Conservation (phyloP, 192 early-diverging fungal genomes). For the Gigaspora rosea region DNA sequence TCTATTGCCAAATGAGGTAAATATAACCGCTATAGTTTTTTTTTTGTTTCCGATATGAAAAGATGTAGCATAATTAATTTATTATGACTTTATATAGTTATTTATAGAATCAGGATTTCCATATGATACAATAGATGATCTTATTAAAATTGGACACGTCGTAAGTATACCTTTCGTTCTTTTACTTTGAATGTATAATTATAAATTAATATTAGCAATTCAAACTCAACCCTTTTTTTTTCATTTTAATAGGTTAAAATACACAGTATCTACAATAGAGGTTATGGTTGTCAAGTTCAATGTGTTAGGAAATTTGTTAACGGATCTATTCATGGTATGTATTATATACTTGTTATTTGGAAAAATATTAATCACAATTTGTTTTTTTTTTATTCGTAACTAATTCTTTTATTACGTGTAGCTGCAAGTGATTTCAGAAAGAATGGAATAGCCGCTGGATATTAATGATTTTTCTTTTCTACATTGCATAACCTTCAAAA, state of each 20-base stretch:
- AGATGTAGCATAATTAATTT: not conserved
- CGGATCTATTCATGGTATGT: not conserved
- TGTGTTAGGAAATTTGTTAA: not conserved
- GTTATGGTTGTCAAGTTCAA: not conserved
- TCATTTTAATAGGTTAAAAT: not conserved
- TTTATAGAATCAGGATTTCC: not conserved
- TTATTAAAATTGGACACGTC: not conserved
- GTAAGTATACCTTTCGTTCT: not conserved
- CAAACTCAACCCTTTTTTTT: not conserved
- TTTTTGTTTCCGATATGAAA: no score
- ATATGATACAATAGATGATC: not conserved
- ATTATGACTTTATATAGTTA: not conserved
- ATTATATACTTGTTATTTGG: not conserved
- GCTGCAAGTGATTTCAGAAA: no score
- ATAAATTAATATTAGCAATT: not conserved
- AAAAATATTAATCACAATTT: no score
- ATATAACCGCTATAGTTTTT: not conserved
- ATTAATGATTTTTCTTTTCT: no score
- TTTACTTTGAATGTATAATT: not conserved
- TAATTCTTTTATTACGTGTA: no score
- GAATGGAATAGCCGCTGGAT: no score
- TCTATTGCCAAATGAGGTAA: slow-evolving; percentile 71
- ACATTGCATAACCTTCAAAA: no score
- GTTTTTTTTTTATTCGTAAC: no score
- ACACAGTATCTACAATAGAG: not conserved